Base-by-base conservation (phyloP, 2,329 filamentous ascomycete species). In the Onygena corvina region DNA sequence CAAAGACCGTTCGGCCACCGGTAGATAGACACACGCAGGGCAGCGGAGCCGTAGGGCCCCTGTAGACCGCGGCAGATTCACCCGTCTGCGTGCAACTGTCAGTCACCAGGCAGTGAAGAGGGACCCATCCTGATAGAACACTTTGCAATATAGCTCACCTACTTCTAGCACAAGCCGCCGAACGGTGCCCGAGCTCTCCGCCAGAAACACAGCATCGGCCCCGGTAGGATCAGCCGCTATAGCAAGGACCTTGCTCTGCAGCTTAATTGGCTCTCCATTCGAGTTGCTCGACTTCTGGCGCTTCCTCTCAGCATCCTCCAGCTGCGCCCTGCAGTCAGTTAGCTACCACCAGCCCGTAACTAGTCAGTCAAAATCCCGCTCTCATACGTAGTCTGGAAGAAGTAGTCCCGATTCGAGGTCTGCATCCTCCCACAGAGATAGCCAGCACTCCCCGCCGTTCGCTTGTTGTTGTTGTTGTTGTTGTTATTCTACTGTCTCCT, bases 321-420 rank as follows among this genome's bases (percentile, higher is more conserved):
- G 57, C 21, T 76, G 69, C 40, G 76, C 70, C 52, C 70, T 76
- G 61, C n/a, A 47, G 18, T 48, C 55, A 53, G 35, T 53, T 52
- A 52, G 46, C 25, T 9, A 1, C 2, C 20, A 47, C 7, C 21
- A 16, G 25, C 31, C 64, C 81, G 67, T 70, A 92, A 86, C 88
- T 84, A 25, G 88, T 93, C 67, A 95, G 86, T 63, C 96, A 96
- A 71, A 93, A 96, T n/a, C n/a, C n/a, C n/a, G n/a, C n/a, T n/a
- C 31, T 64, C 81, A 67, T 70, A 92, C 86, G 89, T 84, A 25
- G 88, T 93, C 67, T 95, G 86, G 63, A 96, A 96, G 72, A 93
- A 96, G 62, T 92, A 80, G 25, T 84, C 81, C 47, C 81, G 76
- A 61, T 94, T 79, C 46, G 77, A 76, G 23, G 84, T 84, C 54